These are phyloP conservation scores for Naematelia aurantialba DNA, from an alignment of 768 basidiomycete genomes.

Conservation along the genomic window DNA sequence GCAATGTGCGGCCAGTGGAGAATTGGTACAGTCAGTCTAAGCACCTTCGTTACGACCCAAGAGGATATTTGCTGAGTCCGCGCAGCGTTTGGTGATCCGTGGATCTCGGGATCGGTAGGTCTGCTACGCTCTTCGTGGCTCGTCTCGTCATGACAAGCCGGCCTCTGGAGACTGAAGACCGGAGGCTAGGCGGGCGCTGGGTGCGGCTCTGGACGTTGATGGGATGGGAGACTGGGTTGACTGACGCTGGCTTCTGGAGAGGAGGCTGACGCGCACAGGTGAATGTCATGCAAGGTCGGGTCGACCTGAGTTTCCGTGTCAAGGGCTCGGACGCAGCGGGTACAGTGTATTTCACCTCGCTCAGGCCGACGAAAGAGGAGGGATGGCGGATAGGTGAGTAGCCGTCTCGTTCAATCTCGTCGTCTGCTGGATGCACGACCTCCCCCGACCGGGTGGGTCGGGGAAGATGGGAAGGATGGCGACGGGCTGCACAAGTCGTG, in stretches of 20 bases:
- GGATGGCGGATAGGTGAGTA: conserved; percentile 46
- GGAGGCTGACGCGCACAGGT: conserved; percentile 14
- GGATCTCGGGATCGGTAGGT: conserved; percentile 45
- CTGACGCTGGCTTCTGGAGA: no score
- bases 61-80: not conserved
- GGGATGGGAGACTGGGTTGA: no score
- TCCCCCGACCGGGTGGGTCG: no score
- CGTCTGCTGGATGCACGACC: no score
- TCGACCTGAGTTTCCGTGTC: conserved; percentile 46
- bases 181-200: no score
- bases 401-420: no score
- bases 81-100: conserved; percentile 46
- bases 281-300: conserved; percentile 48
- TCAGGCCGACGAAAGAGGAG: conserved; percentile 41
- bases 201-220: no score
- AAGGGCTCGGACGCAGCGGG: conserved; percentile 39
- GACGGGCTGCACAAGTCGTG: no score
- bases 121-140: not conserved
- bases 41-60: no score
- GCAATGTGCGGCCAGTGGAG: conserved; percentile 32
- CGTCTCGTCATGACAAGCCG: no score
- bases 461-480: no score
- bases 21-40: conserved; percentile 45
- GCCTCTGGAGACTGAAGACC: no score
- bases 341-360: conserved; percentile 49